Base-by-base conservation (phyloP, 2,329 filamentous ascomycete genomes). In the Chaetothyriales sp. region DNA sequence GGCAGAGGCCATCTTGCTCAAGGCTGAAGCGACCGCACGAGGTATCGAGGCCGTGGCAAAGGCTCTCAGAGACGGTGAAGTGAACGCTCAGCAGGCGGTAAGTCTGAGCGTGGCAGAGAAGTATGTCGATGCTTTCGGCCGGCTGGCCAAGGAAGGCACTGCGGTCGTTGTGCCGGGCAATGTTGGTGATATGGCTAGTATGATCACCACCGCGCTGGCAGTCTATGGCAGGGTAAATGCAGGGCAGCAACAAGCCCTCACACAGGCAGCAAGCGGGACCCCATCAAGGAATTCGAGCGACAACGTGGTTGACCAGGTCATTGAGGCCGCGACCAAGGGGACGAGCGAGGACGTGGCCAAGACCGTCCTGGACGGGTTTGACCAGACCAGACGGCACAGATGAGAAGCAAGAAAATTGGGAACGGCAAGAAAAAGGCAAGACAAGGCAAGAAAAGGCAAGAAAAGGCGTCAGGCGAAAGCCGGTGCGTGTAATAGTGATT, bases 91-190 rank as follows among this genome's bases (percentile, higher is more conserved):
- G 65, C 79, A 80, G 32, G 92, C 92, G 22, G 77, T 98, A 44
- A 89, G 86, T 62, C 70, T 98, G 55, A 86, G 78, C 12, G 86
- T 98, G 7, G 92, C 92, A 0, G 92, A 98, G 77, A 95, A 95
- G 70, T 98, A 98, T 62, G 92, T 98, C 49, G 90, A 93, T 45
- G 92, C 92, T 3, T 98, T 96, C 63, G 83, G 78, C 59, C 86
- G 89, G 64, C 73, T 98, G 60, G 92, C 92, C 48, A 92, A 90
- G 70, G 89, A 98, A 73, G 87, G 92, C 61, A 98, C 92, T 2
- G 86, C 88, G 3, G 84, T 98, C 25, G 87, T 98, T 18, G 89
- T 98, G 12, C 92, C 92, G 0, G 92, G 92, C 9, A 96, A 98
- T 63, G 87, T 98, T 39, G 92, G 92, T 54, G 92, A 98, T 65